phyloP scores from a whole-genome alignment of 1,284 basidiomycete species.

The Bjerkandera adusta region DNA sequence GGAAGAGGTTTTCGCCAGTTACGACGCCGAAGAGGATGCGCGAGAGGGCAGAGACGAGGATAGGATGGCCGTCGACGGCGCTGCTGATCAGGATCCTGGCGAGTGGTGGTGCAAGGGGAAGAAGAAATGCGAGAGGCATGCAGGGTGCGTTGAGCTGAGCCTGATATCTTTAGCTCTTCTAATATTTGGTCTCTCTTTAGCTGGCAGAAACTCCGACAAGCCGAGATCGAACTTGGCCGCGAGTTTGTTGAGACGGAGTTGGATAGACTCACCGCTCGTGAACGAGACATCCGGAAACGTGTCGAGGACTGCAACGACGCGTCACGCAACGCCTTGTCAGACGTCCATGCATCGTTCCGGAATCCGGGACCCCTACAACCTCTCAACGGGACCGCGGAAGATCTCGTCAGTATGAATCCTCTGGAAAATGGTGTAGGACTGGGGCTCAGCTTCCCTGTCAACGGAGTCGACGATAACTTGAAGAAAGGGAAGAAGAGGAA shows the following conservation, averaged over 20 bases:
- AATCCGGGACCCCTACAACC: constrained; percentile 34
- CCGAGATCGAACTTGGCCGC: constrained; percentile 70
- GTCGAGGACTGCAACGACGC: constrained; percentile 77
- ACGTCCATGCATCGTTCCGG: constrained; percentile 31
- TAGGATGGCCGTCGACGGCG: constrained; percentile 41
- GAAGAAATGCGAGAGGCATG: constrained; percentile 75
- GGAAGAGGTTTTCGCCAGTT: constrained; percentile 61
- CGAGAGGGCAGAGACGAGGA: constrained; percentile 33
- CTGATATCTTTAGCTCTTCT: constrained; percentile 9
- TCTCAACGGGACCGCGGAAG: constrained; percentile 3
- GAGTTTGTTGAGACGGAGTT: constrained; percentile 64
- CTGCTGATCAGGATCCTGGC: constrained; percentile 35
- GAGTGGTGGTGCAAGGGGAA: constrained; percentile 77
- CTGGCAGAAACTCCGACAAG: constrained; percentile 75
- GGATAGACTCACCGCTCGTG: constrained; percentile 59
- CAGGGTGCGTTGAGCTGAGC: constrained; percentile 48
- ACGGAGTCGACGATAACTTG: not conserved
- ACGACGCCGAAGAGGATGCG: constrained; percentile 41
- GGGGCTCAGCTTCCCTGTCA: not conserved
- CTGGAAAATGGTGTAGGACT: not conserved
- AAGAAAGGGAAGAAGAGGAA: constrained; percentile 68
- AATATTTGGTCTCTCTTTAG: constrained; percentile 33
- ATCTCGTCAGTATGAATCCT: too few species aligned
- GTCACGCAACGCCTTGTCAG: too few species aligned
- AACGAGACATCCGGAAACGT: constrained; percentile 69